Conservation (phyloP, 2,329 filamentous ascomycete genomes). For the Phialophora verrucosa region DNA sequence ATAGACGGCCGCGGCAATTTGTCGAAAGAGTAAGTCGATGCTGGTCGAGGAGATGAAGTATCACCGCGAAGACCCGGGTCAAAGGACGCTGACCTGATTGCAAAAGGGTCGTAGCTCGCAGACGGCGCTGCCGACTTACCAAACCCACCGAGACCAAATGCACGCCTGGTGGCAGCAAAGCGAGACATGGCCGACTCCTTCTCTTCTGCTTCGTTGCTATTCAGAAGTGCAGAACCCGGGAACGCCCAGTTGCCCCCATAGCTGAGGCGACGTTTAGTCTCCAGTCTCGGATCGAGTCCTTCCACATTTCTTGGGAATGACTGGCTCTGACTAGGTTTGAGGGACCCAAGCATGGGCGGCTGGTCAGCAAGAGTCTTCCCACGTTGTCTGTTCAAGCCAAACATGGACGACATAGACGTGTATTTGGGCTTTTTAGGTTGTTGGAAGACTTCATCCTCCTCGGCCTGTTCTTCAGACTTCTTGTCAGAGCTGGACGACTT, state of each 20-base stretch:
- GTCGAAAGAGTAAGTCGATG: slow-evolving; percentile 63
- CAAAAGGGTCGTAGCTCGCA: slow-evolving; percentile 55
- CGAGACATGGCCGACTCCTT: slow-evolving; percentile 46
- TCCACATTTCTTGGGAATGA: slow-evolving; percentile 65
- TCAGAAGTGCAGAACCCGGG: slow-evolving; percentile 51
- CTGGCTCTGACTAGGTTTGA: slow-evolving; percentile 66
- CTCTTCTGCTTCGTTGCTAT: slow-evolving; percentile 44
- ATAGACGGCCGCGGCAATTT: slow-evolving; percentile 75
- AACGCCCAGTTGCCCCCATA: slow-evolving; percentile 63
- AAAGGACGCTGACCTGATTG: slow-evolving; percentile 53
- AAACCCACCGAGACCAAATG: slow-evolving; percentile 46
- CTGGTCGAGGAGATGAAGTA: slow-evolving; percentile 52
- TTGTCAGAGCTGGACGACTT: slow-evolving; percentile 44
- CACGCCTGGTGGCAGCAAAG: slow-evolving; percentile 43
- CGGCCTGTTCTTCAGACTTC: slow-evolving; percentile 31
- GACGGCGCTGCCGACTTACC: slow-evolving; percentile 45
- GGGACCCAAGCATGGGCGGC: slow-evolving; percentile 61
- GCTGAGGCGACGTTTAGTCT: slow-evolving; percentile 59
- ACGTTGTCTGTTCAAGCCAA: slow-evolving; percentile 64
- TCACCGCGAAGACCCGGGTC: slow-evolving; percentile 54
- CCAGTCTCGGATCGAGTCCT: slow-evolving; percentile 57
- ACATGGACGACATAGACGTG: slow-evolving; percentile 53
- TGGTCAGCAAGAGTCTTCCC: slow-evolving; percentile 66
- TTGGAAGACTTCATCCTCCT: slow-evolving; percentile 26
- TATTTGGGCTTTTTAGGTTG: slow-evolving; percentile 34